Evolutionary conservation across 331 rosid species (phyloP), one percentile per base, ranked within the genome.

Genomic region (Phaseolus coccineus): DNA sequence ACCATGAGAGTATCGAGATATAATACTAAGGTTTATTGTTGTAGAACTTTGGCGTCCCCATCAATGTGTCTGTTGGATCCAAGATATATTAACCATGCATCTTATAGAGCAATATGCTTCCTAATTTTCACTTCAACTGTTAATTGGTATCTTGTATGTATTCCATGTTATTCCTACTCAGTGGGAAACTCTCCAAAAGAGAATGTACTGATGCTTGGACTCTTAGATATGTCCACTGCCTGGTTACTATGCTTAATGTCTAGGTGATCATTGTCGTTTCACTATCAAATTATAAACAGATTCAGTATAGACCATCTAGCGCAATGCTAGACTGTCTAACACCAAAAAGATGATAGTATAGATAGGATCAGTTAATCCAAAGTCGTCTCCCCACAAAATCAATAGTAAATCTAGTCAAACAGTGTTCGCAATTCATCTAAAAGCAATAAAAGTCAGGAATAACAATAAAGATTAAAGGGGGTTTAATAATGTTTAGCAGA

Each of bases 31-130:
- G 15, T 35, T 58, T 70, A 57, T 55, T 6, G 30, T 53, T 53
- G 9, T 19, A 8, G 8, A 52, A 51, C 24, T 51, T 24, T 22
- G 27, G 14, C 68, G 39, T 73, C 52, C 56, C 16, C 28, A 15
- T 73, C 68, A 40, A 28, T 56, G 14, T 33, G 46, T 56, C 14
- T 73, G 39, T 1, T 57, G 56, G 63, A 56, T 57, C 40, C 53
- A 73, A 39, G 68, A 56, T 39, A 56, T 15, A 53, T 35, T 35
- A 53, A 72, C 52, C 55, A 39, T 42, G 40, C 50, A 56, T 25
- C 68, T 73, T 44, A 55, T 14, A 14, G 15, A 35, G 14, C 39
- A 14, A 46, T 14, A 37, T 37, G 24, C 50, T 70, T 48, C 55
- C 55, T 48, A n/a, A 30, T 48, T 50, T 22, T 8, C 61, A 53